These are phyloP conservation scores for Penicillium nordicum DNA, from an alignment of 2,329 filamentous ascomycete genomes.

Conservation along the genomic window DNA sequence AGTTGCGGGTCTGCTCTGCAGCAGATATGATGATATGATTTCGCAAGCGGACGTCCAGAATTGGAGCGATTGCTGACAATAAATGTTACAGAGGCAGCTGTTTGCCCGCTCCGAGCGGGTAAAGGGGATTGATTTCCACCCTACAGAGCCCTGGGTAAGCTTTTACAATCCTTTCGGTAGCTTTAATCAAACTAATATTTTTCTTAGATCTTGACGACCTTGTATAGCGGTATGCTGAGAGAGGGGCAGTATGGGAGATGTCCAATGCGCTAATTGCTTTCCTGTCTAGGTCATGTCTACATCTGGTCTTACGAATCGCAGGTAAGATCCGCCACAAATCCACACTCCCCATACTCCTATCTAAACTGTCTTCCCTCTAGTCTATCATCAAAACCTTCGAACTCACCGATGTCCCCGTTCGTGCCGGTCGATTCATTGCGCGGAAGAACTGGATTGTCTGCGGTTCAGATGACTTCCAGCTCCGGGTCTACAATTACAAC, in stretches of 20 bases:
- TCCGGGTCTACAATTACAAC: slow-evolving; percentile 97
- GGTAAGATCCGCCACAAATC: slow-evolving; percentile 34
- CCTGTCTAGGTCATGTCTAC: slow-evolving; percentile 77
- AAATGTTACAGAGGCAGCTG: slow-evolving; percentile 63
- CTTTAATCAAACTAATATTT: slow-evolving; percentile 22
- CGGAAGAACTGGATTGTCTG: slow-evolving; percentile 99
- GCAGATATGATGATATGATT: neutral
- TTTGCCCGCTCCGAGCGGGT: slow-evolving; percentile 92
- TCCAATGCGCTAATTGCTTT: slow-evolving; percentile 24
- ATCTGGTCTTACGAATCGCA: slow-evolving; percentile 99
- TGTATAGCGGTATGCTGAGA: slow-evolving; percentile 76
- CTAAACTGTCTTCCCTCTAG: slow-evolving; percentile 36
- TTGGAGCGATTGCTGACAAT: slow-evolving; percentile 36
- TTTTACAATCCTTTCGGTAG: slow-evolving; percentile 1
- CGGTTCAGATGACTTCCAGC: slow-evolving; percentile 86
- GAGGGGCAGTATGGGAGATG: slow-evolving; percentile 6
- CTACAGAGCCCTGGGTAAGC: slow-evolving; percentile 87
- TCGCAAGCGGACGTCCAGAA: neutral
- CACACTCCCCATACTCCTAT: neutral
- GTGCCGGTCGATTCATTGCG: slow-evolving; percentile 92
- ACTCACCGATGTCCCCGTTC: slow-evolving; percentile 94
- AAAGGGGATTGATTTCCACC: slow-evolving; percentile 96
- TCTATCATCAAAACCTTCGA: slow-evolving; percentile 98
- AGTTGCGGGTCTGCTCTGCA: neutral
- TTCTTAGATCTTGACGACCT: slow-evolving; percentile 72